Evolutionary conservation across 768 basidiomycete genomes (phyloP).

Genomic region (Leccinum arenicola): DNA sequence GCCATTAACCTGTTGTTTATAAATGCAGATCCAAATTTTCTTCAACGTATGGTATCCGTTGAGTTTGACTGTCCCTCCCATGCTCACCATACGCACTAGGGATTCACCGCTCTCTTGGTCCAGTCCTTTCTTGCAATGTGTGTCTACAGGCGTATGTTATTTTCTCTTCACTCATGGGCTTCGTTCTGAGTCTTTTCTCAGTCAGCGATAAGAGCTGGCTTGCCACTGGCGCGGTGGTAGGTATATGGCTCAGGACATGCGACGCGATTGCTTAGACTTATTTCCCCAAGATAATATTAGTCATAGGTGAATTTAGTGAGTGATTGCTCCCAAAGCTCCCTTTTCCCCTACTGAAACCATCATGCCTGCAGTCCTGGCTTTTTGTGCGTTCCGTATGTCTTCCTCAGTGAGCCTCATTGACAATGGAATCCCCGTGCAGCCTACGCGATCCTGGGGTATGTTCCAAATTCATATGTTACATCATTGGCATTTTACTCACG

Average conservation of each 20-base stretch:
- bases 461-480: slow-evolving; percentile 2
- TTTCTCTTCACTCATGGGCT: background rate
- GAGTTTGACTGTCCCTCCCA: background rate
- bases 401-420: slow-evolving; percentile 3
- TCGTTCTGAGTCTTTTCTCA: slow-evolving; percentile 23
- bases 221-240: slow-evolving; percentile 38
- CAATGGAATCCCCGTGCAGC: slow-evolving; percentile 25
- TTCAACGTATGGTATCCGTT: slow-evolving; percentile 41
- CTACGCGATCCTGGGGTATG: slow-evolving; percentile 38
- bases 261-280: background rate
- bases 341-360: slow-evolving; percentile 6
- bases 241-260: background rate
- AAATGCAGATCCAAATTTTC: slow-evolving; percentile 44
- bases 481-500: background rate
- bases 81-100: slow-evolving; percentile 15
- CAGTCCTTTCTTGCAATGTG: slow-evolving; percentile 57
- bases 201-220: slow-evolving; percentile 50
- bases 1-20: background rate
- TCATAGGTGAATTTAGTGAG: slow-evolving; percentile 43
- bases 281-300: slow-evolving; percentile 26
- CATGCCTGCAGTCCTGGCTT: slow-evolving; percentile 25
- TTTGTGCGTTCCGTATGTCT: slow-evolving; percentile 29
- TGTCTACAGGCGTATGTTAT: slow-evolving; percentile 47
- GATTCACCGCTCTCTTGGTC: slow-evolving; percentile 52
- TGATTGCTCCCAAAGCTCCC: background rate